Evolutionary conservation across 306 rosid species (phyloP), one percentile per base, ranked within the genome.

Genomic region (Bauhinia variegata): DNA sequence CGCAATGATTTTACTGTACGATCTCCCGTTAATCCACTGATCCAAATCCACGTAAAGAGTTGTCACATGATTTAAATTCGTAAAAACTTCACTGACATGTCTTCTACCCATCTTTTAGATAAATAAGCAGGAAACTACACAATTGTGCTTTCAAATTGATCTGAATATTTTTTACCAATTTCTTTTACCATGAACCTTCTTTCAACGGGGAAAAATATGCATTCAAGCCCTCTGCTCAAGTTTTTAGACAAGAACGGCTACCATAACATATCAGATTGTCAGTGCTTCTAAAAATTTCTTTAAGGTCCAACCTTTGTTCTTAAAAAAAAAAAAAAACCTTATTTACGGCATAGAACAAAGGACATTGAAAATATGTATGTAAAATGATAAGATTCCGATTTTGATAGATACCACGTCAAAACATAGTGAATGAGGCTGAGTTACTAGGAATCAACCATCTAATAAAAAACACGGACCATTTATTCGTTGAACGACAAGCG

Each of bases 1-100:
- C 96, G 81, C 80, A 95, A 43, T 48, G 96, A 81, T 74, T 82
- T 91, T 37, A 95, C 99, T 0, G 97, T 95, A 17, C 97, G 79
- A 68, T 95, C 99, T 60, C 89, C 95, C 5, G 85, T 54, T 44
- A 87, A 68, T 80, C 83, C 95, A 81, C 99, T 91, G 63, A 60
- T 75, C 54, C 79, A 82, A 68, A 68, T 54, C 68, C 72, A 79
- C 23, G 33, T 15, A 17, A 31, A n/a, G 3, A 5, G 36, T 31
- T 47, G 17, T 32, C 19, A 15, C 65, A 54, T 66, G 28, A 54
- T 32, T 46, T 68, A 54, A 60, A 73, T 31, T 46, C n/a, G 38
- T 63, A 43, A 58, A 58, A 28, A 23, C 15, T 42, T 65, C 41
- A 41, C 56, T 54, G 49, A 58, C 48, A 43, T n/a, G 23, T 50